Evolutionary conservation across 805 yeast species (phyloP), one percentile per base, ranked within the genome.

Genomic region (Saccharomycopsis fodiens): DNA sequence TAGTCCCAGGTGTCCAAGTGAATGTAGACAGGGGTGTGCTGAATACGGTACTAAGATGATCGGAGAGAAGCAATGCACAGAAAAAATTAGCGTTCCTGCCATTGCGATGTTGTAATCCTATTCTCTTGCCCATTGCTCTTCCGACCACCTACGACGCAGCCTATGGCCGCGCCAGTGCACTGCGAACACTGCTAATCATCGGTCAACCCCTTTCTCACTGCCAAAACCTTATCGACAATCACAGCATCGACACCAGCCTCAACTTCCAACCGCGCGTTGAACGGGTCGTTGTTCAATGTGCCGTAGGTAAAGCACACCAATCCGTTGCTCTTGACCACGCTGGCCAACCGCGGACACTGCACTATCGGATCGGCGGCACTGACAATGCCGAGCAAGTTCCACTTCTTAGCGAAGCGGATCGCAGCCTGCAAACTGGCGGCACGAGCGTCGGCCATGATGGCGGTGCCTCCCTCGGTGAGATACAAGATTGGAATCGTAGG

Each of bases 171-270:
- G 36, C 12, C 5, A 10, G 8, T 19, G 5, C 15, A 19, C 8
- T 32, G 10, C 36, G 32, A 10, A 15, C 36, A 7, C 36, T 15
- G 19, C 36, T 17, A 32, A 10, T 13, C 16, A n/a, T 31, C 38
- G 8, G 76, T 74, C 51, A 89, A 69, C 5, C 85, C 96, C 55
- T 82, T 82, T 59, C 95, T 72, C n/a, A 89, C 94, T 0, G 96
- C 96, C 57, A 89, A 69, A 1, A 91, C 97, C 45, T 86, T 81
- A 63, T 91, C 97, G 2, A 86, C 97, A 64, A 91, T 91, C n/a
- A 91, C 97, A 0, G 98, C 98, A 69, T 91, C 97, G 10, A 91
- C 96, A 6, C 97, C 97, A 3, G 94, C 89, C 52, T 78, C 79
- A 82, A 91, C 82, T 63, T 91, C 96, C 47, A 84, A 67, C 54